Conservation (phyloP, 2,329 filamentous ascomycete genomes). For the Exserohilum turcica region DNA sequence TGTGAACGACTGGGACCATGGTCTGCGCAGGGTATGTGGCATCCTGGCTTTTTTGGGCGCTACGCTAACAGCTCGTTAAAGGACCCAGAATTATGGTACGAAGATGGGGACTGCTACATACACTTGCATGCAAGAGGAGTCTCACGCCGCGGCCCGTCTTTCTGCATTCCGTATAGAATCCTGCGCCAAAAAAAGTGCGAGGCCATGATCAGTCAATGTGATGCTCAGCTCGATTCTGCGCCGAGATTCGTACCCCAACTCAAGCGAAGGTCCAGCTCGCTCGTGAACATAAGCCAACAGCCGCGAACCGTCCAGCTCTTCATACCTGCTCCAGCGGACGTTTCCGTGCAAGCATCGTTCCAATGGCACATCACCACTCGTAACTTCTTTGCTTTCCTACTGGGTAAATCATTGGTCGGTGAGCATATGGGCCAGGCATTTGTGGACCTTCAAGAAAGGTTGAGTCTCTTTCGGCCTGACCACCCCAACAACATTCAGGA, state of each 20-base stretch:
- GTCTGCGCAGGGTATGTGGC: slow-evolving; percentile 50
- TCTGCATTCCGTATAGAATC: slow-evolving; percentile 65
- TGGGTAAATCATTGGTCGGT: slow-evolving; percentile 69
- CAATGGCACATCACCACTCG: slow-evolving; percentile 70
- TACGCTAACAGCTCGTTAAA: slow-evolving; percentile 56
- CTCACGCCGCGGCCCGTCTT: slow-evolving; percentile 69
- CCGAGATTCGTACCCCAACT: slow-evolving; percentile 14
- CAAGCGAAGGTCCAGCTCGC: slow-evolving; percentile 25
- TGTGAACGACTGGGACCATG: slow-evolving; percentile 50
- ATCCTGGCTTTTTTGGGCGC: neutral
- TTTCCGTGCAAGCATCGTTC: slow-evolving; percentile 61
- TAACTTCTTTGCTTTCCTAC: slow-evolving; percentile 76
- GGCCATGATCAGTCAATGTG: slow-evolving; percentile 61
- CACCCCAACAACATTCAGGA: slow-evolving; percentile 64
- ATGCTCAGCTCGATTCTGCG: slow-evolving; percentile 38
- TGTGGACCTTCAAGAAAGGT: slow-evolving; percentile 66
- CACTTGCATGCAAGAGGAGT: slow-evolving; percentile 70
- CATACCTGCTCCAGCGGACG: slow-evolving; percentile 66
- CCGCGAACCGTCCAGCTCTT: slow-evolving; percentile 62
- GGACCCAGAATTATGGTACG: slow-evolving; percentile 74
- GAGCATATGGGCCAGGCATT: slow-evolving; percentile 67
- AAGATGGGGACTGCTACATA: slow-evolving; percentile 70
- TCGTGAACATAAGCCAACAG: slow-evolving; percentile 50
- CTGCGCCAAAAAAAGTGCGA: slow-evolving; percentile 64
- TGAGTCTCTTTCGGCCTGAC: slow-evolving; percentile 64